These are phyloP conservation scores for Lycium ferocissimum DNA, from an alignment of 257 asterid genomes.

Conservation along the genomic window DNA sequence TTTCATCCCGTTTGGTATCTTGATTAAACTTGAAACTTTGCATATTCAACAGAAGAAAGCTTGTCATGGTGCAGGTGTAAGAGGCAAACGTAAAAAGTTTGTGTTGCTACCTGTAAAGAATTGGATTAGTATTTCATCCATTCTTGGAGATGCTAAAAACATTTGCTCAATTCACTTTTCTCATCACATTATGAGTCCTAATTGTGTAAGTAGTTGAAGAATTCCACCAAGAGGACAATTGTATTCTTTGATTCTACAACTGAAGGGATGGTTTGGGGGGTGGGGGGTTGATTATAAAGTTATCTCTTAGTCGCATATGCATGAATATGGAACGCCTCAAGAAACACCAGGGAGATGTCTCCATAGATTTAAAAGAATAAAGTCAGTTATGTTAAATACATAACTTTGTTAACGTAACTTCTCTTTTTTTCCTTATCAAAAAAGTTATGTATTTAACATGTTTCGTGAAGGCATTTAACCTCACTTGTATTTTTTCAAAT, in stretches of 20 bases:
- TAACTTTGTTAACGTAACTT: too few relatives aligned
- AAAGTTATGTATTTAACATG: constrained; percentile 19
- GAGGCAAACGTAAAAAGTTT: neutral
- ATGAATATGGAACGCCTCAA: neutral
- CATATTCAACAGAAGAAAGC: constrained; percentile 16
- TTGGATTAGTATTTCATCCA: neutral
- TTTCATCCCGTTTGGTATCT: neutral
- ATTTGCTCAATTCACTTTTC: neutral
- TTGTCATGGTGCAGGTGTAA: neutral
- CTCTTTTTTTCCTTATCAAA: too few relatives aligned
- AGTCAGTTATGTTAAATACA: neutral
- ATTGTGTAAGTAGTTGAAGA: neutral
- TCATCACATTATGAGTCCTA: neutral
- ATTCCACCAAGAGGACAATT: neutral
- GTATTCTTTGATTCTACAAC: neutral
- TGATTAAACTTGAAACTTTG: neutral
- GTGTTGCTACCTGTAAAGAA: neutral
- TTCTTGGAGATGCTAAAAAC: constrained; percentile 15
- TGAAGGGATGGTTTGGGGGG: neutral
- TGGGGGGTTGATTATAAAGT: neutral
- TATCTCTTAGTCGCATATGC: neutral
- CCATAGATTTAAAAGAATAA: neutral
- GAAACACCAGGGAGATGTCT: neutral
- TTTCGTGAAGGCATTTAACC: neutral
- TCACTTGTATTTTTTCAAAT: neutral